These are phyloP conservation scores for Penicillium freii DNA, from an alignment of 2,329 filamentous ascomycete species.

Conservation along the genomic window DNA sequence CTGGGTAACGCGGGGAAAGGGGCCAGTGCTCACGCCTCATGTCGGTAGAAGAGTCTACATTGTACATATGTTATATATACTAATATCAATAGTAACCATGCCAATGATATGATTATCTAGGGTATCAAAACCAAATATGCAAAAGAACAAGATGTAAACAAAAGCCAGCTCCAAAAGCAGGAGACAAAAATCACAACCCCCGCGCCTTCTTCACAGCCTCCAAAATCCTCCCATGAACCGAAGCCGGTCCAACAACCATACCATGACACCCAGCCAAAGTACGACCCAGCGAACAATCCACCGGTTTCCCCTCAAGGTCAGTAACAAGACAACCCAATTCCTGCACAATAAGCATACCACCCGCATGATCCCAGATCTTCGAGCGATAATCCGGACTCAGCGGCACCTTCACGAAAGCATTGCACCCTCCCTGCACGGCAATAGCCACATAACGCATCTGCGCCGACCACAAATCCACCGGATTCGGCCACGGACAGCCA, in stretches of 20 bases:
- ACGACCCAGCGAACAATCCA: conserved; percentile 49
- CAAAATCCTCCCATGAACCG: conserved; percentile 34
- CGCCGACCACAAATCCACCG: conserved; percentile 52
- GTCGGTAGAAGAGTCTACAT: background rate
- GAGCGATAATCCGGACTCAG: conserved; percentile 45
- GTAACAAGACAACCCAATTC: conserved; percentile 53
- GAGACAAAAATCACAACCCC: conserved; percentile 11
- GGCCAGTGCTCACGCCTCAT: conserved; percentile 9
- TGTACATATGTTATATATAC: background rate
- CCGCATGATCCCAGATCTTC: conserved; percentile 57
- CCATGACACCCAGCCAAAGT: conserved; percentile 41
- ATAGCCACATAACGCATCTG: conserved; percentile 56
- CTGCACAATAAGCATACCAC: conserved; percentile 51
- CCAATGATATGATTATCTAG: conserved; percentile 10
- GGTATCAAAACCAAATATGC: conserved; percentile 9
- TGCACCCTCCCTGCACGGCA: conserved; percentile 48
- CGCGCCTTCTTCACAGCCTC: conserved; percentile 29
- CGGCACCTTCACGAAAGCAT: conserved; percentile 52
- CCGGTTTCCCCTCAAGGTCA: conserved; percentile 50
- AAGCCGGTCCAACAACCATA: conserved; percentile 42
- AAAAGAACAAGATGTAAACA: background rate
- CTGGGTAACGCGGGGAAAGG: conserved; percentile 8
- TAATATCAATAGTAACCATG: conserved; percentile 4
- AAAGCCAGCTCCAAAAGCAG: conserved; percentile 1
- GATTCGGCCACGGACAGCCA: conserved; percentile 46